Base-by-base conservation (phyloP, 805 yeast genomes). In the Lipomyces starkeyi region DNA sequence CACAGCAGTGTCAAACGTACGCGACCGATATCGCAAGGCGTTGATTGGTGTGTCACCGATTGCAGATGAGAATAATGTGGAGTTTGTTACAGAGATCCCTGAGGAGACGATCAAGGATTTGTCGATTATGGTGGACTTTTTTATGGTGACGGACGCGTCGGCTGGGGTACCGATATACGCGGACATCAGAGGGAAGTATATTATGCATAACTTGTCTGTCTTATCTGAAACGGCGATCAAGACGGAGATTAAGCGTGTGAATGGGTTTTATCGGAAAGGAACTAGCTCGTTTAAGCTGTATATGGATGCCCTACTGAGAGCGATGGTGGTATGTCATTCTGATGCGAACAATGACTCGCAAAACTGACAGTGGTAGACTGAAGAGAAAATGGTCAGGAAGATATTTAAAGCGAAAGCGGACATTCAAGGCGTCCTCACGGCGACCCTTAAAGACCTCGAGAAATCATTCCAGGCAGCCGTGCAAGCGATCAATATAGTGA, bases 371-470 rank as follows among this genome's bases (percentile, higher is more conserved):
- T 8, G 29, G 27, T 14, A 58, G 66, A 29, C 55, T 22, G 71
- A 68, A 22, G 66, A 60, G 25, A 35, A 29, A 25, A 65, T 62
- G 47, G 43, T 65, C 25, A 32, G 43, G 32, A 32, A 56, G 14
- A 47, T 68, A 27, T 68, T 68, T 61, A 68, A 62, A 43, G 14
- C 61, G 7, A 53, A 25, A 35, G n/a, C 47, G 9, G 71, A 65
- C 32, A 37, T 59, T 1, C 66, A 61, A 32, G 11, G 58, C 17
- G 66, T 64, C 3, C 17, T 68, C 35, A 57, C 73, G 37, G 35
- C 70, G 27, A 62, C 71, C 53, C 59, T 72, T 27, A 71, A 71
- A 49, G 74, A 73, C 13, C 57, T 73, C 32, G 74, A 71, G 61
- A 71, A 68, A 40, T 68, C 52, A 20, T 67, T 75, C 60, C 64